These are phyloP conservation scores for Haplosporangium sp. DNA, from an alignment of 371 early-diverging fungal species.

Conservation along the genomic window DNA sequence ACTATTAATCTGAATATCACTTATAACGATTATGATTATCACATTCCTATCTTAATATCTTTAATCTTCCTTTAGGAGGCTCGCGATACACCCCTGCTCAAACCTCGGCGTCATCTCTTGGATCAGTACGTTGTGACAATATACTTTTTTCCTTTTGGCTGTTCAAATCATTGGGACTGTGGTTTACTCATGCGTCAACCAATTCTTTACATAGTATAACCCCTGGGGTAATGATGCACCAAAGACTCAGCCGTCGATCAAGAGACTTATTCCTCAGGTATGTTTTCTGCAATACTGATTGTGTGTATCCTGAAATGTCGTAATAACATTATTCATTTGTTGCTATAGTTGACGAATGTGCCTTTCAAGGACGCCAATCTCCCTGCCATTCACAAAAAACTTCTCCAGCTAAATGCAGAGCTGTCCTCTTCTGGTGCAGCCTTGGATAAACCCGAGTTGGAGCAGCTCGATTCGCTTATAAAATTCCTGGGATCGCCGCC, in stretches of 20 bases:
- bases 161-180: neutral
- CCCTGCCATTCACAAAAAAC: slow-evolving; percentile 78
- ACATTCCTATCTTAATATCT: slow-evolving; percentile 4
- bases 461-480: slow-evolving; percentile 50
- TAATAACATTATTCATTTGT: neutral
- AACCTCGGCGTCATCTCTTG: slow-evolving; percentile 17
- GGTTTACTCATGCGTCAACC: neutral
- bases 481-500: slow-evolving; percentile 60
- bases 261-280: slow-evolving; percentile 49
- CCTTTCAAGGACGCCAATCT: slow-evolving; percentile 81
- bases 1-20: no score
- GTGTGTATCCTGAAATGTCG: no score
- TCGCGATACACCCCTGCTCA: slow-evolving; percentile 49
- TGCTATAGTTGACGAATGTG: slow-evolving; percentile 62
- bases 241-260: slow-evolving; percentile 31
- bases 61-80: slow-evolving; percentile 21
- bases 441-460: slow-evolving; percentile 57
- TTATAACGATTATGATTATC: no score
- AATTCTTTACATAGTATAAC: slow-evolving; percentile 26
- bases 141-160: neutral
- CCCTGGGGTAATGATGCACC: slow-evolving; percentile 56
- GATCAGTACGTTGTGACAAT: slow-evolving; percentile 25
- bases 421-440: slow-evolving; percentile 19
- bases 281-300: neutral
- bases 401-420: slow-evolving; percentile 71